These are phyloP conservation scores for Solanum aculeatissimum DNA, from an alignment of 305 asterid genomes.

Conservation along the genomic window DNA sequence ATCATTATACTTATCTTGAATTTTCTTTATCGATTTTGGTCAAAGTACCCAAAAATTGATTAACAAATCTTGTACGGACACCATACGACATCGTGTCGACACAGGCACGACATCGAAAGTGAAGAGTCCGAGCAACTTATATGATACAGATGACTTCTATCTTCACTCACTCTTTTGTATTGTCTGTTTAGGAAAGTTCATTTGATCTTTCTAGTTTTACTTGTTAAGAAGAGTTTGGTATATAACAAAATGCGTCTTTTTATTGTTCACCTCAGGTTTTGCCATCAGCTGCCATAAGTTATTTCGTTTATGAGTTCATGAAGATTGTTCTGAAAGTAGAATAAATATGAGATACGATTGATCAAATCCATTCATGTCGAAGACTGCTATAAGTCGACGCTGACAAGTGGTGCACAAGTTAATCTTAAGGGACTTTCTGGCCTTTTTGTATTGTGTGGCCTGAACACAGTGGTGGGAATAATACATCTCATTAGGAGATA, in stretches of 20 bases:
- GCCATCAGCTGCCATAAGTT: conserved; percentile 78
- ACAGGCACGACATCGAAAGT: background rate
- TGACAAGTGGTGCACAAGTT: background rate
- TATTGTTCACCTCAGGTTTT: conserved; percentile 29
- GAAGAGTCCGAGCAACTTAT: background rate
- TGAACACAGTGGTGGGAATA: background rate
- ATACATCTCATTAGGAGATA: background rate
- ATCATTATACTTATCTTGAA: background rate
- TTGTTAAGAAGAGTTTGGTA: background rate
- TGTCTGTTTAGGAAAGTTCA: background rate
- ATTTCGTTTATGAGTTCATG: conserved; percentile 74
- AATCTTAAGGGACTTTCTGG: background rate
- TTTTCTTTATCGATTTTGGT: background rate
- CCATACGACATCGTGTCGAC: background rate
- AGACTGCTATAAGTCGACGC: background rate
- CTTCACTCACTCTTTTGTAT: background rate
- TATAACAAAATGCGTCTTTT: background rate
- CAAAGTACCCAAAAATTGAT: background rate
- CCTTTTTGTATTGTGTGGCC: background rate
- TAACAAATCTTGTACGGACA: background rate
- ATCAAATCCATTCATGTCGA: background rate
- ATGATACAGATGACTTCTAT: background rate
- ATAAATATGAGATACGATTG: conserved; percentile 5
- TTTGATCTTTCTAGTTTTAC: background rate
- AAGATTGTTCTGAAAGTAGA: conserved; percentile 71